phyloP scores from a whole-genome alignment of 2,329 filamentous ascomycete species.

The Ophiognomonia clavigignenti-juglandacearum region DNA sequence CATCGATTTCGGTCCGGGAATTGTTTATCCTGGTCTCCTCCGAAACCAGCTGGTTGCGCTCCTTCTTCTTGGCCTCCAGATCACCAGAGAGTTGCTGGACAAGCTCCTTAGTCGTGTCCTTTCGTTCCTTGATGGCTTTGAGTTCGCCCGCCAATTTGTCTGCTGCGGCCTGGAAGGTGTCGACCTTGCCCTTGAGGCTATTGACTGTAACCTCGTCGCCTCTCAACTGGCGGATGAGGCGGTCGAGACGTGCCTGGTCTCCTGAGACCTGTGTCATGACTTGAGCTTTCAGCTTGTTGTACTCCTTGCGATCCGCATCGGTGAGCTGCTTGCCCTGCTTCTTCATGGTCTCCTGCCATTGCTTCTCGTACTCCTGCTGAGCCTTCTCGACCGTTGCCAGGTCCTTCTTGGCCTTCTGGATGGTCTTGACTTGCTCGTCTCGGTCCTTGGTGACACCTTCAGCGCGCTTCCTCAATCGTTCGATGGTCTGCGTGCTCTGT shows the following conservation, averaged over 20 bases:
- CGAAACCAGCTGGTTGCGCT: constrained; percentile 79
- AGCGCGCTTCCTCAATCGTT: constrained; percentile 63
- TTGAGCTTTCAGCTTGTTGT: constrained; percentile 77
- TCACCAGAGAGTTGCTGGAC: constrained; percentile 68
- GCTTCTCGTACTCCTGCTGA: constrained; percentile 79
- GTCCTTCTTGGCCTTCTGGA: constrained; percentile 74
- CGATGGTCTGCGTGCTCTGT: constrained; percentile 67
- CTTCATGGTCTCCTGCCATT: constrained; percentile 80
- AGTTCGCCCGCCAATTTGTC: constrained; percentile 72
- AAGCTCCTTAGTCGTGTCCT: constrained; percentile 53
- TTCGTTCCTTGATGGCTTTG: constrained; percentile 63
- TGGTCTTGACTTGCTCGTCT: constrained; percentile 62
- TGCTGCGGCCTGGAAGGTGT: constrained; percentile 67
- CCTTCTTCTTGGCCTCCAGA: constrained; percentile 85
- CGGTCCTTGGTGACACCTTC: constrained; percentile 70
- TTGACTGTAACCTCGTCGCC: constrained; percentile 89
- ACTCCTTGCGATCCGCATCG: constrained; percentile 82
- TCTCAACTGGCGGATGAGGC: constrained; percentile 81
- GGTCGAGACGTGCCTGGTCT: constrained; percentile 79
- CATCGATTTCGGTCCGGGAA: constrained; percentile 81
- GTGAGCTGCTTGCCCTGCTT: constrained; percentile 83
- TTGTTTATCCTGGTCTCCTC: constrained; percentile 78
- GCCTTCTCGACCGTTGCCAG: constrained; percentile 84
- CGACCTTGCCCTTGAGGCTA: constrained; percentile 83
- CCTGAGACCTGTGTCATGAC: constrained; percentile 77